Evolutionary conservation across 768 basidiomycete species (phyloP).

Genomic region (Psilocybe sp.): DNA sequence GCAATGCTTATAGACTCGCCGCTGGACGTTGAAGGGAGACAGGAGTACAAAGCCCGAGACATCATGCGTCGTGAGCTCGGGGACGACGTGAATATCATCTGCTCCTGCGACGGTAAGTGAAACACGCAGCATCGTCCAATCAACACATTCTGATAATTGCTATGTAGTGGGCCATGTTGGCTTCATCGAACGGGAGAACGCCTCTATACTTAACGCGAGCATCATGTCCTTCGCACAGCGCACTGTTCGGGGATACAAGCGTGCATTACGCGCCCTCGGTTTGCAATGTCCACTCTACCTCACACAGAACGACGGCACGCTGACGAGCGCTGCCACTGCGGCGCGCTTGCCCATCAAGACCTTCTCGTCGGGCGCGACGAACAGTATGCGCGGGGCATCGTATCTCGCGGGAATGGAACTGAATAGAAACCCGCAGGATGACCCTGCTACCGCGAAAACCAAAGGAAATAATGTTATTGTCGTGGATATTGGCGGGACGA

Average conservation of each 20-base stretch:
- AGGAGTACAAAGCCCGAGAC: constrained; percentile 29
- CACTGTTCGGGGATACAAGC: constrained; percentile 53
- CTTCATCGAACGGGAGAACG: constrained; percentile 65
- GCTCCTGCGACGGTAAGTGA: constrained; percentile 43
- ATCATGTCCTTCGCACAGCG: constrained; percentile 55
- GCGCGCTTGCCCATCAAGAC: constrained; percentile 61
- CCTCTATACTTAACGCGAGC: constrained; percentile 65
- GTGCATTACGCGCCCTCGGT: constrained; percentile 44
- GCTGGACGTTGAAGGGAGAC: constrained; percentile 27
- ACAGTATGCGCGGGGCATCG: constrained; percentile 68
- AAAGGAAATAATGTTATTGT: constrained; percentile 40
- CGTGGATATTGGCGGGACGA: constrained; percentile 65
- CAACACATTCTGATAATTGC: not conserved
- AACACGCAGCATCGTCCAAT: not conserved
- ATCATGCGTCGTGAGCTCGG: constrained; percentile 31
- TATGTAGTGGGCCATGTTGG: constrained; percentile 49
- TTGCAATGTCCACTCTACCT: constrained; percentile 50
- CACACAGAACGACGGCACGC: constrained; percentile 57
- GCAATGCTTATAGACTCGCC: constrained; percentile 22
- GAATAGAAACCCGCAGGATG: too few relatives aligned
- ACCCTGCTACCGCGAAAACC: constrained; percentile 3
- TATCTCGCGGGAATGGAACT: constrained; percentile 45
- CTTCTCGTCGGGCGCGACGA: constrained; percentile 60
- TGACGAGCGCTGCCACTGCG: constrained; percentile 47
- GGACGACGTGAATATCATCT: constrained; percentile 43